Evolutionary conservation across 495 filamentous ascomycete genomes (phyloP), one percentile per base, ranked within the genome.

Genomic region (Penicillium cataractarum): DNA sequence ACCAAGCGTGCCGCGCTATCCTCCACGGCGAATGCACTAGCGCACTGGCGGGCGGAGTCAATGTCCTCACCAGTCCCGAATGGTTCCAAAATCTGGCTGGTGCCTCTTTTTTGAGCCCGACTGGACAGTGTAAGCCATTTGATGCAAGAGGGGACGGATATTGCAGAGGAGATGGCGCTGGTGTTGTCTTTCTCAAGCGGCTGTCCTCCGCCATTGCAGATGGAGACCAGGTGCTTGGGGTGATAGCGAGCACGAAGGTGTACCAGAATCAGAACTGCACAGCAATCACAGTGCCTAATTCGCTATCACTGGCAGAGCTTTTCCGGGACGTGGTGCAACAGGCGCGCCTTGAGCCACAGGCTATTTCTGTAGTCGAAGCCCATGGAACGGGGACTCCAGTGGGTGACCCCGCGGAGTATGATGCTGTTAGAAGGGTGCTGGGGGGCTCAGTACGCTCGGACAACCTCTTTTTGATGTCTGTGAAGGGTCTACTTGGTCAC

Each of bases 41-140:
- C 3, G 78, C 78, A 2, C 39, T 79, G 2, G 70, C 71, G 2
- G 78, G 75, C 1, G 78, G 77, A 6, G 74, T 76, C 5, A 81
- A 78, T 42, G 58, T 80, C 27, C 74, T 79, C 21, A 71, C 70
- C 9, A 62, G 60, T 17, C 74, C 76, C 2, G 26, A 62, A 22
- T 31, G 32, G 19, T 74, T 63, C 52, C 71, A 73, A 26, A 74
- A 80, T 31, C 67, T 81, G 3, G 69, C 68, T 6, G 71, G 60
- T n/a, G 78, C 73, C n/a, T 68, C 65, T 0, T 82, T 82, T 44
- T 66, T 82, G 12, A 80, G 76, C 55, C 70, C 72, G 1, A 74
- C 77, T 1, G 75, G 89, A 1, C 82, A 84, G 55, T 92, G 88
- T 71, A 90, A 91, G 35, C 84, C 88, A 0, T 91, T 90, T 39